Conservation (phyloP, 208 protist species). For the Crithidia thermophila region DNA sequence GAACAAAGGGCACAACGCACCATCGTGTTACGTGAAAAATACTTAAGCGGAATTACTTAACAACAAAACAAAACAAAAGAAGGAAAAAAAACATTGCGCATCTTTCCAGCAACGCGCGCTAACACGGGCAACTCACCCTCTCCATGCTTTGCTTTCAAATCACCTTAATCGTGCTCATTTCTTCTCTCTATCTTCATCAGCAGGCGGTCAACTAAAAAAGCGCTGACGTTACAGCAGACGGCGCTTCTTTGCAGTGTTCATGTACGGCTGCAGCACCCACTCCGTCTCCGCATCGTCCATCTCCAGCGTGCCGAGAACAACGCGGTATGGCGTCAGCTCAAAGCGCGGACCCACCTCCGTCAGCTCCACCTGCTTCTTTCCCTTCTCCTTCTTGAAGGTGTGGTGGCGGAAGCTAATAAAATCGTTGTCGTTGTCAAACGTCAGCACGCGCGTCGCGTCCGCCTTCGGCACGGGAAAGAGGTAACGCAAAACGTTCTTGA, state of each 20-base stretch:
- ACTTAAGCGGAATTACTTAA: too few species aligned
- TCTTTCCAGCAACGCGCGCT: constrained; percentile 17
- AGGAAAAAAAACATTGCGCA: constrained; percentile 9
- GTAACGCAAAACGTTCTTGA: constrained; percentile 95
- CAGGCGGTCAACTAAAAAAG: too few species aligned
- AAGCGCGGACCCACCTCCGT: constrained; percentile 99
- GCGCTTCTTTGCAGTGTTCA: constrained; percentile 98
- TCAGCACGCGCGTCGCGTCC: constrained; percentile 96
- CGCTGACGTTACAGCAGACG: constrained; percentile 59
- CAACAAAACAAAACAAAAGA: constrained; percentile 18
- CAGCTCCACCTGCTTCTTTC: constrained; percentile 84
- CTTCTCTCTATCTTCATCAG: too few species aligned
- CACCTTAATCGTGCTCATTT: too few species aligned
- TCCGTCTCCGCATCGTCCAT: constrained; percentile 98
- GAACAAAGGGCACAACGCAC: too few species aligned
- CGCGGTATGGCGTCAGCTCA: constrained; percentile 97
- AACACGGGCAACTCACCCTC: background rate
- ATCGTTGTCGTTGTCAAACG: constrained; percentile 98
- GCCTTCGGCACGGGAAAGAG: constrained; percentile 98
- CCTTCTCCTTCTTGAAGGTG: constrained; percentile 88
- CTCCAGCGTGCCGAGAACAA: constrained; percentile 95
- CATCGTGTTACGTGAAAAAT: too few species aligned
- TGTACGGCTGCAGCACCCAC: constrained; percentile 98
- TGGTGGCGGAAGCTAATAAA: constrained; percentile 99
- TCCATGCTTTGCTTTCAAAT: too few species aligned